Evolutionary conservation across 441 rosid species (phyloP).

Genomic region (Euphorbia corollata): DNA sequence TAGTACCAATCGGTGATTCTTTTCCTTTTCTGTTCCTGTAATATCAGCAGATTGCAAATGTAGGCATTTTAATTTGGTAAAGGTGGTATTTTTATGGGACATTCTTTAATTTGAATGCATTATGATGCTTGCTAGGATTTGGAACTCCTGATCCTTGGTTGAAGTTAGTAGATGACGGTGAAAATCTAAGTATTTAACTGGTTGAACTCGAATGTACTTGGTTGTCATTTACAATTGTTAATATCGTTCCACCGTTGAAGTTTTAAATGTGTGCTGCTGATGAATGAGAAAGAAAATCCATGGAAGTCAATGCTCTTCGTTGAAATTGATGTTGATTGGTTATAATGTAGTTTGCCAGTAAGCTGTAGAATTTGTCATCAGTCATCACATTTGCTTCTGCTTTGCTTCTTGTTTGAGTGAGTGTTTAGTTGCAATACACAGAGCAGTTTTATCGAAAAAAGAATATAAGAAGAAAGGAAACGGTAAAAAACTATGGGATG

Average conservation of each 20-base stretch:
- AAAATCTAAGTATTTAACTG: background rate
- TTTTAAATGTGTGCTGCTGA: no score
- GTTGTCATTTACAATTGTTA: background rate
- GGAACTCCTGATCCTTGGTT: background rate
- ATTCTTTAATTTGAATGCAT: background rate
- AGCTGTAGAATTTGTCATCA: no score
- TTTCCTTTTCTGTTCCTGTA: background rate
- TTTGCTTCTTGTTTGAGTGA: no score
- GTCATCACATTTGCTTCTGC: no score
- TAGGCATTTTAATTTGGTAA: background rate
- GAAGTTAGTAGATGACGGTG: background rate
- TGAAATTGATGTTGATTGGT: no score
- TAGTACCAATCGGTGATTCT: background rate
- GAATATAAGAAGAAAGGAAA: no score
- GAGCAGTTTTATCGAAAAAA: no score
- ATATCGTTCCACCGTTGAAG: background rate
- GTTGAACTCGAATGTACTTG: conserved; percentile 1
- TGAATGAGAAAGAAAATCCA: no score
- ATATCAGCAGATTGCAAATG: background rate
- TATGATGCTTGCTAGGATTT: background rate
- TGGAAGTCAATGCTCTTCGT: no score
- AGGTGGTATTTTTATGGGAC: background rate
- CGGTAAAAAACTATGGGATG: no score
- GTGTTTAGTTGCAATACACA: no score
- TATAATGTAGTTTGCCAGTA: no score